Percentiles rank a stretch among this genome's conserved stretches.
These are phyloP conservation scores for Plasmodium inui DNA, from an alignment of 169 alveolate species.

Conservation along the genomic window DNA sequence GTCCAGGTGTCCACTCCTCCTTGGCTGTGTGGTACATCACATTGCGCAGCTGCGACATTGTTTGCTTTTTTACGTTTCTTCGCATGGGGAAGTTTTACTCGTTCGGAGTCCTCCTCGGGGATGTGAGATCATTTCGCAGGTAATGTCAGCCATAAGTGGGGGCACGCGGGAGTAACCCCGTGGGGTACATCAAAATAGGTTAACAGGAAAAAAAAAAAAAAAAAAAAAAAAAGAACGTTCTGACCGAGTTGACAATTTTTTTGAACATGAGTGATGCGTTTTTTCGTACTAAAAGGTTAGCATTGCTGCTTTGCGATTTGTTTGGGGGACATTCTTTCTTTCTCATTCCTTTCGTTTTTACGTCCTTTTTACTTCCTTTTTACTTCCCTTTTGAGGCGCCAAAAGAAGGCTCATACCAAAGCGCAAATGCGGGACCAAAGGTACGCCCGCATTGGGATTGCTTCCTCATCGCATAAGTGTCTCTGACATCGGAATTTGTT, in stretches of 20 bases:
- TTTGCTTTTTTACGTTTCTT: not conserved
- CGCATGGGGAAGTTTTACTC: not conserved
- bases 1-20: not conserved
- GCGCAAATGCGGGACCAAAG: not conserved
- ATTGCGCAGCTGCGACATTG: not conserved
- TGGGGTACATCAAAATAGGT: not conserved
- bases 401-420: not conserved
- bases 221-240: not conserved
- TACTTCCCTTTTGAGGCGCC: not conserved
- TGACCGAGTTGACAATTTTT: constrained; percentile 2
- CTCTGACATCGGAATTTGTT: not conserved
- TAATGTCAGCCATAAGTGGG: not conserved
- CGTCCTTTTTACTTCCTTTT: not conserved
- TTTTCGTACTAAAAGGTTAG: not conserved
- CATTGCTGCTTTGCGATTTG: not conserved
- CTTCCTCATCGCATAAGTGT: not conserved
- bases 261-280: not conserved
- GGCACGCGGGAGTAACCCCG: not conserved
- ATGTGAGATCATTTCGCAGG: not conserved
- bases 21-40: not conserved
- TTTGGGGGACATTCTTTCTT: not conserved
- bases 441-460: not conserved
- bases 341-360: not conserved
- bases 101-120: not conserved
- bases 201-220: not conserved